Evolutionary conservation across 768 basidiomycete genomes (phyloP).

Genomic region (Agrocybe pediades): DNA sequence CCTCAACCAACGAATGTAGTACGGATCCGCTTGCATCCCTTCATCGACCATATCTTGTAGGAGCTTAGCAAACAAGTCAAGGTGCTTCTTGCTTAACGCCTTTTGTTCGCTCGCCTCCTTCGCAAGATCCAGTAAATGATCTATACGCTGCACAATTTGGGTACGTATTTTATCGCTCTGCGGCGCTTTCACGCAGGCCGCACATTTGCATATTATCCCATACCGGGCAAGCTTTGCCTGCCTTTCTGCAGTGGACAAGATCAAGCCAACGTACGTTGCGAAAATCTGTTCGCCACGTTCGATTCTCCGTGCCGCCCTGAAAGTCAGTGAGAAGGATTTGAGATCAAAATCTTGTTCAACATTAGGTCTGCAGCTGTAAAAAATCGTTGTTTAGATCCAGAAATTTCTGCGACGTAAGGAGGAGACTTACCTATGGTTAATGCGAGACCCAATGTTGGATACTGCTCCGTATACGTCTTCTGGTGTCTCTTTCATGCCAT

Average conservation of each 20-base stretch:
- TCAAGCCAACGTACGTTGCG: slow-evolving; percentile 24
- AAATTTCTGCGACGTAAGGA: too few species aligned
- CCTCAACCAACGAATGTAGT: too few species aligned
- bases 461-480: not conserved
- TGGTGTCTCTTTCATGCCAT: too few species aligned
- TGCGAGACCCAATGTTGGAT: not conserved
- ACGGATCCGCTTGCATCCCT: too few species aligned
- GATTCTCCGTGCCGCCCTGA: slow-evolving; percentile 28
- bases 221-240: slow-evolving; percentile 28
- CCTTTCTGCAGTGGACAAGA: slow-evolving; percentile 20
- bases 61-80: too few species aligned
- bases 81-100: too few species aligned
- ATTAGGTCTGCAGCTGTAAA: slow-evolving; percentile 29
- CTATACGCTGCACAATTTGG: slow-evolving; percentile 4
- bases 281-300: slow-evolving; percentile 33
- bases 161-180: slow-evolving; percentile 23
- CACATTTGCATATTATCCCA: slow-evolving; percentile 27
- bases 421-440: not conserved
- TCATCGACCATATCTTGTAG: too few species aligned
- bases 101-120: too few species aligned
- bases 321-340: slow-evolving; percentile 29
- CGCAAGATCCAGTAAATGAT: not conserved
- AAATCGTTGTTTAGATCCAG: too few species aligned
- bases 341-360: slow-evolving; percentile 26
- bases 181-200: slow-evolving; percentile 22